Evolutionary conservation across 2,329 filamentous ascomycete species (phyloP), one percentile per base, ranked within the genome.

Genomic region (Fusarium albosuccineum): DNA sequence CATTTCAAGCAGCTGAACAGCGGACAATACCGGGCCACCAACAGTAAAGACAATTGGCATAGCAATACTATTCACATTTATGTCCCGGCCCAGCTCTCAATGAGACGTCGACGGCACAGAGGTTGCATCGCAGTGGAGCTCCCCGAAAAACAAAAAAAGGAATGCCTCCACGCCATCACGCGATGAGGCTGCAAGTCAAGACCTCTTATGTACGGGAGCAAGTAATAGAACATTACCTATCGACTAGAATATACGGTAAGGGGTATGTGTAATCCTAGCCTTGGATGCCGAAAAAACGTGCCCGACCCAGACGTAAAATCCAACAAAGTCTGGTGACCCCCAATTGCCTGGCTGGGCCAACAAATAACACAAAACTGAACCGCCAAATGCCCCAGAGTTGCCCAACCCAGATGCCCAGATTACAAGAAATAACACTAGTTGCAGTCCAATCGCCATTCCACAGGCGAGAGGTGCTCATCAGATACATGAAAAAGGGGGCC

Each of bases 231-330:
- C 60, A 66, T 62, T 71, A 69, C 26, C 49, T 65, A 57, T 66
- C 49, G 66, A 67, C 70, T 70, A 72, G 66, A 71, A 65, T 67
- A 50, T 71, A 73, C 70, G 63, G 57, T 68, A 73, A 73, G 67
- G 70, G 70, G 70, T 73, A 73, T 74, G 67, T 68, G 69, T 62
- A 71, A 64, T 68, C 66, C 70, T 71, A 70, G 70, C 56, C 56
- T 65, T 58, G 56, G 45, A 62, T 68, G 64, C 64, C 52, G 49
- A 57, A 61, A 39, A 50, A 60, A 46, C 46, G 50, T 60, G 59
- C 51, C 64, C 40, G 48, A 60, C 51, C 57, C 57, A 34, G 46
- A 39, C 54, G 44, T 16, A 29, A 39, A 48, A 34, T 55, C 50
- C 16, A 56, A 36, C 27, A 50, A 50, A 48, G 49, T 42, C 45